Percentiles rank a stretch among this genome's conserved stretches.
Evolutionary conservation across 495 filamentous ascomycete species (phyloP).

Genomic region (Margaritispora aquatica): DNA sequence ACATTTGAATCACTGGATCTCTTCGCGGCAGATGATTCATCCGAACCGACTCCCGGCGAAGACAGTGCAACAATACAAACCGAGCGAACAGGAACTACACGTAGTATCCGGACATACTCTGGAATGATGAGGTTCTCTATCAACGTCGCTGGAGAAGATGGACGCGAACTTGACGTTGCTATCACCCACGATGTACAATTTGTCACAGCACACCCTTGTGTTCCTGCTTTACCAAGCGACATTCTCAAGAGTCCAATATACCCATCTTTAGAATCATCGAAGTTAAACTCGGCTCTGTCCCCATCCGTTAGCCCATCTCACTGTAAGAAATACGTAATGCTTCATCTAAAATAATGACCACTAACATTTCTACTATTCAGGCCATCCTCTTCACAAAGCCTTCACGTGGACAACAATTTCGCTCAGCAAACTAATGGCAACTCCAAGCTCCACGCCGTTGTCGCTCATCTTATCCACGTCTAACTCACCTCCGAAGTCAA

Average conservation of each 20-base stretch:
- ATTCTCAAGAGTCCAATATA: conserved; percentile 41
- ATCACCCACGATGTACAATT: conserved; percentile 55
- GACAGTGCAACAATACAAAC: conserved; percentile 23
- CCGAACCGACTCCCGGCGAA: conserved; percentile 28
- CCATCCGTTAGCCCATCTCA: too few species aligned
- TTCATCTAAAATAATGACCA: too few species aligned
- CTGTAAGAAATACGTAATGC: too few species aligned
- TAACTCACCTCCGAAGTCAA: not conserved
- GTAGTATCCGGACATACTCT: conserved; percentile 37
- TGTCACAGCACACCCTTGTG: conserved; percentile 59
- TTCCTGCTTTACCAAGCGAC: conserved; percentile 45
- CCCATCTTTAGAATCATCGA: too few species aligned
- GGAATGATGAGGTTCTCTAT: conserved; percentile 48
- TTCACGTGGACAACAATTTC: conserved; percentile 43
- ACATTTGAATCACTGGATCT: conserved; percentile 40
- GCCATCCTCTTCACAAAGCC: conserved; percentile 60
- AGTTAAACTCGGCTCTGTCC: too few species aligned
- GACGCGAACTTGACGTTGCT: conserved; percentile 41
- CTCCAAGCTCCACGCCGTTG: conserved; percentile 8
- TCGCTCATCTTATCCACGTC: conserved; percentile 8
- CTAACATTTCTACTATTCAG: conserved; percentile 27
- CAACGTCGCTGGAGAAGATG: conserved; percentile 29
- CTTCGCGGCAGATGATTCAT: conserved; percentile 28
- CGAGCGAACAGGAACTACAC: conserved; percentile 25
- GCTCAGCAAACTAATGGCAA: conserved; percentile 42